Percentiles rank a stretch among this genome's conserved stretches.
Conservation (phyloP, 2,329 filamentous ascomycete species). For the Aspergillus calidoustus region DNA sequence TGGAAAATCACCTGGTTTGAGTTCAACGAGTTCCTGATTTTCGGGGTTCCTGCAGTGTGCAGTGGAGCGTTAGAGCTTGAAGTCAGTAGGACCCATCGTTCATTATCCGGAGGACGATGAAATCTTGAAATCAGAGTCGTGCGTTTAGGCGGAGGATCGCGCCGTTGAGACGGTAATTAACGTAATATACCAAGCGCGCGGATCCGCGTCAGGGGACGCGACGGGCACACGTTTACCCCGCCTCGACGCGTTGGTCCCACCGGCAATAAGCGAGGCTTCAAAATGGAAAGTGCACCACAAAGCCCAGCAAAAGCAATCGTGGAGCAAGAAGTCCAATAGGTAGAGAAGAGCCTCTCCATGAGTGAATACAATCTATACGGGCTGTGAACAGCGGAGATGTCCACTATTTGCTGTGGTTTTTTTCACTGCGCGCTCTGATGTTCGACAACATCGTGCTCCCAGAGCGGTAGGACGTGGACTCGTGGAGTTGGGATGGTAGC, state of each 20-base stretch:
- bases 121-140: background rate
- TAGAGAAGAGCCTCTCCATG: slow-evolving; percentile 6
- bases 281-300: slow-evolving; percentile 1
- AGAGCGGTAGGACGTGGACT: slow-evolving; percentile 4
- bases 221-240: slow-evolving; percentile 26
- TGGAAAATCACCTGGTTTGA: background rate
- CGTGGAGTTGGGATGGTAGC: slow-evolving; percentile 8
- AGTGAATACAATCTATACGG: background rate
- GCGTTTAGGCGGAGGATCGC: background rate
- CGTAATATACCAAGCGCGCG: slow-evolving; percentile 28
- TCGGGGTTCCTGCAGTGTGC: slow-evolving; percentile 15
- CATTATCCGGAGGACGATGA: background rate
- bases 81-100: slow-evolving; percentile 3
- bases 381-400: background rate
- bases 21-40: background rate
- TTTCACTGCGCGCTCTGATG: background rate
- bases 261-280: slow-evolving; percentile 15
- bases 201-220: slow-evolving; percentile 26
- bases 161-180: slow-evolving; percentile 15
- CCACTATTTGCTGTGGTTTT: background rate
- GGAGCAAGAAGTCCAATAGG: background rate
- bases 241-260: slow-evolving; percentile 21
- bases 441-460: background rate
- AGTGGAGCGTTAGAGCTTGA: background rate
- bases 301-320: background rate